Percentiles rank a stretch among this genome's conserved stretches.
Evolutionary conservation across 768 basidiomycete genomes (phyloP).

Genomic region (Leccinum pellstonianum): DNA sequence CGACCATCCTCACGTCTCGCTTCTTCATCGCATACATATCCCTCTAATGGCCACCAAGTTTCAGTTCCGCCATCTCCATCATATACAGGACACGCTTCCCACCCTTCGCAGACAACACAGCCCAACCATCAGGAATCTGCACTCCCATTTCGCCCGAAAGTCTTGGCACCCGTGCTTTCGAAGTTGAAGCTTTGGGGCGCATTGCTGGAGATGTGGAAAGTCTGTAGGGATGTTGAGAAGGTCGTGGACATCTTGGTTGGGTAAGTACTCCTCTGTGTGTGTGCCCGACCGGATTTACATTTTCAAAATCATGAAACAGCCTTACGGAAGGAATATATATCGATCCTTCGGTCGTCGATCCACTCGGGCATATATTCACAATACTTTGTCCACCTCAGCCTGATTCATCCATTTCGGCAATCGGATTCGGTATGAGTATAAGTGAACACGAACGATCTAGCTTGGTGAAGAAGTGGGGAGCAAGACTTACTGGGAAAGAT

Average conservation of each 20-base stretch:
- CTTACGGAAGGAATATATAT: slow-evolving; percentile 26
- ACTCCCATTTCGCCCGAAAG: slow-evolving; percentile 18
- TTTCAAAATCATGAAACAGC: slow-evolving; percentile 10
- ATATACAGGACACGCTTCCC: slow-evolving; percentile 10
- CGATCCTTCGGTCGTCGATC: slow-evolving; percentile 27
- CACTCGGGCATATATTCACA: slow-evolving; percentile 29
- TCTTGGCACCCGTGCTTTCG: slow-evolving; percentile 22
- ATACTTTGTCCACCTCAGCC: slow-evolving; percentile 19
- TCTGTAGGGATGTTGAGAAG: slow-evolving; percentile 18
- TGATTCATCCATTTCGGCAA: slow-evolving; percentile 3
- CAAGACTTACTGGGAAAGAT: slow-evolving; percentile 76
- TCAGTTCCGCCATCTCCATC: slow-evolving; percentile 7
- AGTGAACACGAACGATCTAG: slow-evolving; percentile 45
- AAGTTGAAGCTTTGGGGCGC: slow-evolving; percentile 23
- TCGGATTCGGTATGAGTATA: slow-evolving; percentile 5
- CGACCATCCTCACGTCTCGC: slow-evolving; percentile 25
- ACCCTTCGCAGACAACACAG: slow-evolving; percentile 8
- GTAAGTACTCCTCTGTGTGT: slow-evolving; percentile 17
- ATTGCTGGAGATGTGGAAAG: slow-evolving; percentile 30
- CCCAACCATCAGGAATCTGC: background rate
- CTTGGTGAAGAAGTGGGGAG: slow-evolving; percentile 69
- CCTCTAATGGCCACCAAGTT: slow-evolving; percentile 7
- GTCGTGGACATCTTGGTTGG: slow-evolving; percentile 25
- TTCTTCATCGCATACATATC: slow-evolving; percentile 13
- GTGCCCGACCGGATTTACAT: background rate